Evolutionary conservation across 2,329 filamentous ascomycete species (phyloP), one percentile per base, ranked within the genome.

Genomic region (Rhynchosporium graminicola): DNA sequence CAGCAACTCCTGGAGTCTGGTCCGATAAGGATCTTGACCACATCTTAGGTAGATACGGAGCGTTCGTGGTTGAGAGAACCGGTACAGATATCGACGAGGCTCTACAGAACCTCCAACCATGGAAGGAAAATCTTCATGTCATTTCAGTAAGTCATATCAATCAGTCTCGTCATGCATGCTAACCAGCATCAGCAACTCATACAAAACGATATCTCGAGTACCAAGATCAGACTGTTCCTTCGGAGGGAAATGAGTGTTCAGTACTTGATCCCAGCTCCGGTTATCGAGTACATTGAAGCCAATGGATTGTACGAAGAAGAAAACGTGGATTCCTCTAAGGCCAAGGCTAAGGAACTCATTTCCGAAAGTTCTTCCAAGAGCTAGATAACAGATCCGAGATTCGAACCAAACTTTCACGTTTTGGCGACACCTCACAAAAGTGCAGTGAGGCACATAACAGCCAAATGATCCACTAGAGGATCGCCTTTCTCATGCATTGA

Each of bases 51-150:
- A 84, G 88, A 73, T 97, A 90, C 73, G 91, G 91, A 48, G 87
- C 89, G 36, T 92, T 96, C 74, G 90, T 94, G 63, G 83, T 96
- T n/a, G 90, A 97, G 80, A 86, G 94, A 64, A 88, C 87, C 46
- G 93, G 92, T 48, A 96, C 92, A 28, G 91, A 96, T 72, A 89
- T 96, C 56, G 90, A 96, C 66, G 90, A 96, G 73, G 92, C 93
- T 1, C 81, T 97, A 51, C 87, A 89, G n/a, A 88, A 86, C 50
- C 80, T 97, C 52, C 88, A 92, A 73, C 84, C 87, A 64, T 97
- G 89, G 85, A 88, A 91, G 71, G 86, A 92, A 70, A 95, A 96
- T 69, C 87, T 76, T 46, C 69, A 66, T 45, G 67, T 62, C 20
- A 59, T 57, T 42, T 47, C 55, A 55, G 48, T 59, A 52, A 43